Evolutionary conservation across 2,329 filamentous ascomycete genomes (phyloP).

Genomic region (Fusarium sterilihyphosum): DNA sequence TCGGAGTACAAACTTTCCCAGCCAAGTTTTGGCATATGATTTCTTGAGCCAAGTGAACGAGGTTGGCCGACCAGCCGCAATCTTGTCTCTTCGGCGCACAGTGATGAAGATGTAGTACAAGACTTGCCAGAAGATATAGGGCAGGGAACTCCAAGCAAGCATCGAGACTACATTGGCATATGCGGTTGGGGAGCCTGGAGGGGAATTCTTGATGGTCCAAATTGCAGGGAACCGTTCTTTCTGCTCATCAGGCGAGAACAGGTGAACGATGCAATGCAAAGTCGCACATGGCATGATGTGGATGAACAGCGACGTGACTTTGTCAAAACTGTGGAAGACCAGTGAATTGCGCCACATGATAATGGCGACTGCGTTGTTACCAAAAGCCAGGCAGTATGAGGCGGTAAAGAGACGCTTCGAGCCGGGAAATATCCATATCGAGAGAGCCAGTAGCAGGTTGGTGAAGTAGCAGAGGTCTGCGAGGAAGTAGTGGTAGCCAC

Average conservation of each 20-base stretch:
- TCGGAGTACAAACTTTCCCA: conserved; percentile 84
- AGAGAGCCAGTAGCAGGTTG: conserved; percentile 84
- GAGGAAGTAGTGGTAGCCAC: conserved; percentile 96
- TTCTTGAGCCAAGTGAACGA: conserved; percentile 97
- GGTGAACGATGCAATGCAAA: conserved; percentile 90
- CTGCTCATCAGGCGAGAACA: conserved; percentile 74
- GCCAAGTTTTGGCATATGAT: conserved; percentile 89
- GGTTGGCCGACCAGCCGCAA: conserved; percentile 92
- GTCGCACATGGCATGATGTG: conserved; percentile 98
- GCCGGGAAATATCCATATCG: conserved; percentile 88
- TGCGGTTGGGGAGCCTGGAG: conserved; percentile 77
- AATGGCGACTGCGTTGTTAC: conserved; percentile 97
- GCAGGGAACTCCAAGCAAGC: conserved; percentile 93
- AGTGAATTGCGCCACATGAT: conserved; percentile 99
- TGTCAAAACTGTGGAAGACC: conserved; percentile 98
- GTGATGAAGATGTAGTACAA: conserved; percentile 95
- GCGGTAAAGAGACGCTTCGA: conserved; percentile 94
- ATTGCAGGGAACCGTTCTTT: conserved; percentile 82
- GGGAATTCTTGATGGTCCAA: conserved; percentile 77
- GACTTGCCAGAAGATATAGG: conserved; percentile 93
- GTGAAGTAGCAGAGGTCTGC: conserved; percentile 99
- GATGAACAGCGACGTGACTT: conserved; percentile 98
- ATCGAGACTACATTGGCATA: conserved; percentile 83
- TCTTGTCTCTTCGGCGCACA: conserved; percentile 92
- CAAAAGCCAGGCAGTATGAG: conserved; percentile 90